Evolutionary conservation across 2,329 filamentous ascomycete genomes (phyloP).

Genomic region (Xylaria digitata): DNA sequence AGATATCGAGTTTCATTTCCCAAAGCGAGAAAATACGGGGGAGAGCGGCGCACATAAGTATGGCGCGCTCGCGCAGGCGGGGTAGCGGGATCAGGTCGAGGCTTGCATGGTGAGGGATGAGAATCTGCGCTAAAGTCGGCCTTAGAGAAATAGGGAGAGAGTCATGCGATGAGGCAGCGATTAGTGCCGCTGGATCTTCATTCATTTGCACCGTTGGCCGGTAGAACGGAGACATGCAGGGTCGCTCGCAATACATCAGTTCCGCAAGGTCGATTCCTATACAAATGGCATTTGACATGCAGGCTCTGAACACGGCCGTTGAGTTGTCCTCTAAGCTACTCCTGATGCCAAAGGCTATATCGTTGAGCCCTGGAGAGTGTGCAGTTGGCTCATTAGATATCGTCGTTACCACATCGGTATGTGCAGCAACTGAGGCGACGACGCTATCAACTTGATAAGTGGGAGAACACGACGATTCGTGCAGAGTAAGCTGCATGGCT

Average conservation of each 20-base stretch:
- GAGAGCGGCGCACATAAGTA: constrained; percentile 48
- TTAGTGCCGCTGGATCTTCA: constrained; percentile 40
- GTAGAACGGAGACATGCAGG: constrained; percentile 52
- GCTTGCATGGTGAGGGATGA: constrained; percentile 53
- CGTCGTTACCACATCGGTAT: not conserved
- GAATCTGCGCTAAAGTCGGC: constrained; percentile 53
- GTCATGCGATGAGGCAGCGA: constrained; percentile 35
- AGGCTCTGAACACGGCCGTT: constrained; percentile 42
- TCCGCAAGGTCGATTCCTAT: constrained; percentile 45
- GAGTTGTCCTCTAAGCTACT: constrained; percentile 37
- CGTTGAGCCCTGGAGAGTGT: constrained; percentile 1
- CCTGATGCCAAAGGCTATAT: constrained; percentile 4
- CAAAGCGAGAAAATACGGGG: constrained; percentile 49
- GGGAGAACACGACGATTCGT: not conserved
- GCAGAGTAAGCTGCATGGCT: not conserved
- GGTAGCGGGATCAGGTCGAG: constrained; percentile 54
- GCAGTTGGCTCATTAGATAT: not conserved
- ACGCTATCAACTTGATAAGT: not conserved
- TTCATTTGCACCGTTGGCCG: constrained; percentile 28
- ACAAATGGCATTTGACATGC: constrained; percentile 44
- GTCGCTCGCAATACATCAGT: constrained; percentile 39
- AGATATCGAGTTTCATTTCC: constrained; percentile 54
- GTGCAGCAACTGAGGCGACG: not conserved
- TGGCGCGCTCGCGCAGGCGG: constrained; percentile 48
- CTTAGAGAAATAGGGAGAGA: constrained; percentile 50